Base-by-base conservation (phyloP, 805 yeast genomes). In the Candida ipomoeae region DNA sequence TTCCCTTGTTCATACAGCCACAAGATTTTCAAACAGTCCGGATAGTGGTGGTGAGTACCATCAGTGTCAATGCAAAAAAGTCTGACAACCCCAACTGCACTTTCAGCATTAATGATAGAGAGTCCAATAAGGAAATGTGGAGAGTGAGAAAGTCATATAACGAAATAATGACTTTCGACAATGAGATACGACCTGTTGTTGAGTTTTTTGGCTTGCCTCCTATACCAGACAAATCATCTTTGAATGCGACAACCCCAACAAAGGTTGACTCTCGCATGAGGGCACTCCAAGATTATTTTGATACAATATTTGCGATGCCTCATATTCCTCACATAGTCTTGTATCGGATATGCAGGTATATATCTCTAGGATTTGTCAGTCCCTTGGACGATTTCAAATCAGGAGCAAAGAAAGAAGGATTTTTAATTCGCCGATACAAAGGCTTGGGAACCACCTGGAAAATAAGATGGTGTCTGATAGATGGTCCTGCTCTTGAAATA, bases 401-500 rank as follows among this genome's bases (percentile, higher is more conserved):
- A 50, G 86, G 84, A 2, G 77, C 79, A 1, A 62, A 70, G 33
- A 83, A 82, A 60, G 87, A 84, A 62, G 91, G 92, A 0, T 81
- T 76, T 59, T 66, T 87, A 43, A 67, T 86, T 13, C 77, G 87
- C 53, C 74, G 85, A 41, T 80, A 82, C 47, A 84, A 84, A 58
- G 85, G 88, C 7, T 68, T 83, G 48, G 85, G 85, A 2, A 61
- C 74, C 2, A 71, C 69, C 26, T 87, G 95, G 95, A 84, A 82
- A 60, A 75, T 81, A 4, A 68, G 88, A 46, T 84, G 85, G 75
- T 85, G 86, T 63, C 81, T 80, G 40, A 74, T 85, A 17, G 85
- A 82, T 52, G 84, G 85, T 0, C 81, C 83, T 2, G 66, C 62
- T 31, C 67, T 87, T 45, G 80, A 79, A 48, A 71, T 85, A 20